Evolutionary conservation across 2,329 filamentous ascomycete genomes (phyloP).

Genomic region (Diplocarpon rosae): DNA sequence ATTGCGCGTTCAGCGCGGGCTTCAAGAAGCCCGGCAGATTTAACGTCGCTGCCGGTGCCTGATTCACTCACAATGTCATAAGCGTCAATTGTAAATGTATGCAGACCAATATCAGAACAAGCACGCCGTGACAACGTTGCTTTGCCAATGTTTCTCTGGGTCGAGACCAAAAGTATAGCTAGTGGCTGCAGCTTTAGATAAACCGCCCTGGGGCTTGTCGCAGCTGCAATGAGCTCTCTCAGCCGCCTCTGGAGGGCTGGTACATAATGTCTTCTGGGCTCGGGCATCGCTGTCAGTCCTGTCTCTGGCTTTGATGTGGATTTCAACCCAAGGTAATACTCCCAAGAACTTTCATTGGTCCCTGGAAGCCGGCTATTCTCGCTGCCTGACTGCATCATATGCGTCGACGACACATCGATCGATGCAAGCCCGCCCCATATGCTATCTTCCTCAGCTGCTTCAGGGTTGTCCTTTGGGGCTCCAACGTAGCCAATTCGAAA

Average conservation of each 20-base stretch:
- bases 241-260: constrained; percentile 58
- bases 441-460: constrained; percentile 51
- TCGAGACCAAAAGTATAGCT: constrained; percentile 79
- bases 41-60: constrained; percentile 78
- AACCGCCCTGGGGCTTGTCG: constrained; percentile 77
- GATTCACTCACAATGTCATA: constrained; percentile 94
- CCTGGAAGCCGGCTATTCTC: constrained; percentile 73
- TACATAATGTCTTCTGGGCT: constrained; percentile 39
- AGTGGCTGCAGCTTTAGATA: constrained; percentile 80
- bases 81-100: constrained; percentile 79
- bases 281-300: constrained; percentile 32
- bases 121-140: constrained; percentile 65
- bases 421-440: constrained; percentile 79
- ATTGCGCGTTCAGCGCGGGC: constrained; percentile 81
- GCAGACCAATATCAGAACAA: constrained; percentile 80
- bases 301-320: constrained; percentile 43
- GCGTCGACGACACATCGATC: constrained; percentile 76
- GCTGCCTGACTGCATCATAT: constrained; percentile 85
- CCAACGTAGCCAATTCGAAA: constrained; percentile 76
- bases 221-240: constrained; percentile 75
- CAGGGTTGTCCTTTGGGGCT: constrained; percentile 39
- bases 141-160: constrained; percentile 89
- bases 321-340: constrained; percentile 76
- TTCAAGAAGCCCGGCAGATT: constrained; percentile 84
- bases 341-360: constrained; percentile 68